Percentiles rank a stretch among this genome's conserved stretches.
These are phyloP conservation scores for Blastobotrys mokoenaii DNA, from an alignment of 805 yeast species.

Conservation along the genomic window DNA sequence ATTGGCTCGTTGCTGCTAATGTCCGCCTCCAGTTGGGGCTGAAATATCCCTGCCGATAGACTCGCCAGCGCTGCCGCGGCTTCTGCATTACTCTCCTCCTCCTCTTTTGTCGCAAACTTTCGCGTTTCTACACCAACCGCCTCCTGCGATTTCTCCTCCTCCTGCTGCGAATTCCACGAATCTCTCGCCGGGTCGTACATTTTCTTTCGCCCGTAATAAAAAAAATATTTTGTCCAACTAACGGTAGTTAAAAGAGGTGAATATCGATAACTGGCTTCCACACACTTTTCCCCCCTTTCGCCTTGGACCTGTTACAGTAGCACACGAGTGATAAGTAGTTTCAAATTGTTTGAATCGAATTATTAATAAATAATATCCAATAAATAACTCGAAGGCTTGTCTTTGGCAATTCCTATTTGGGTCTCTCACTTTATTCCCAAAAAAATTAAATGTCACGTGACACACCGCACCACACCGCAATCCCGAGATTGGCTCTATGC, in stretches of 20 bases:
- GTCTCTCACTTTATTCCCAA: background rate
- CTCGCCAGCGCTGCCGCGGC: background rate
- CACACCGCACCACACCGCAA: no score
- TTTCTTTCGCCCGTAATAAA: background rate
- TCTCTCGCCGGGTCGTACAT: slow-evolving; percentile 24
- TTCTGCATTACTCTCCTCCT: background rate
- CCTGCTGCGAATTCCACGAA: slow-evolving; percentile 12
- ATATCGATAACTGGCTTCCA: background rate
- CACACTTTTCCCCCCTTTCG: background rate
- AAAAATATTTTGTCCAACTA: background rate
- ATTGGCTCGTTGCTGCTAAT: background rate
- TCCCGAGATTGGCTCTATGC: background rate
- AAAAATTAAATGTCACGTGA: no score
- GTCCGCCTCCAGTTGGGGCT: background rate
- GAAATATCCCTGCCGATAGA: background rate
- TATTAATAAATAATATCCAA: no score
- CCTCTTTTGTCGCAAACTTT: background rate
- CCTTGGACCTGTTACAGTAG: background rate
- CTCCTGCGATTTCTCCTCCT: background rate
- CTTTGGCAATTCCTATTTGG: background rate
- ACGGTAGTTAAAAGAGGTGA: background rate
- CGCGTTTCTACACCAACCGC: background rate
- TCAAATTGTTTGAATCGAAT: no score
- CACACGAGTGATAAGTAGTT: no score
- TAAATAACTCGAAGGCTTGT: no score